phyloP scores from a whole-genome alignment of 2,329 filamentous ascomycete species.

The Fusarium buxicola region DNA sequence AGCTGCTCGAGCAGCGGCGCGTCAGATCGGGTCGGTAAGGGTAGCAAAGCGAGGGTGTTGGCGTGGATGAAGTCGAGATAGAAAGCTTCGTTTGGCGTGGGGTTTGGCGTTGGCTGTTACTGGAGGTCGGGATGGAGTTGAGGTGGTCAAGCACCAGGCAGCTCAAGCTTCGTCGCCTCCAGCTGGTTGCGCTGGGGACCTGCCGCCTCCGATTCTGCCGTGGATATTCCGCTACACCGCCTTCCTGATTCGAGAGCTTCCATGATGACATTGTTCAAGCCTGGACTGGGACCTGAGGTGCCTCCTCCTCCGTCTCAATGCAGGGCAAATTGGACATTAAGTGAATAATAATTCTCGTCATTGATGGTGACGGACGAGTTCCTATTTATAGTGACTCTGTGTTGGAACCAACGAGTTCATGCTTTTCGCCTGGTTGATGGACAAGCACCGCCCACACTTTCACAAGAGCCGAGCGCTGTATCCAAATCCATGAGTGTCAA shows the following conservation, averaged over 20 bases:
- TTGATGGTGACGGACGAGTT: neutral
- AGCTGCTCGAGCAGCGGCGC: slow-evolving; percentile 41
- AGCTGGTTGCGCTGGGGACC: slow-evolving; percentile 30
- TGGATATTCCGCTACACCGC: slow-evolving; percentile 43
- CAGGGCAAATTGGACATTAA: neutral
- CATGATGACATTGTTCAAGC: slow-evolving; percentile 22
- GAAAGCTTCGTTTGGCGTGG: slow-evolving; percentile 34
- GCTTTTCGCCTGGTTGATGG: neutral
- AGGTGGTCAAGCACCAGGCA: slow-evolving; percentile 48
- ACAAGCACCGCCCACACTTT: neutral
- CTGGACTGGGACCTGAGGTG: neutral
- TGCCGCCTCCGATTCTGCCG: slow-evolving; percentile 32
- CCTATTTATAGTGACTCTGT: too few relatives aligned
- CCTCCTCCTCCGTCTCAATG: neutral
- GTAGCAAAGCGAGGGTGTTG: slow-evolving; percentile 10
- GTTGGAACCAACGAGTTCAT: too few relatives aligned
- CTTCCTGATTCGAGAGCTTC: slow-evolving; percentile 31
- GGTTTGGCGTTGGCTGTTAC: slow-evolving; percentile 32
- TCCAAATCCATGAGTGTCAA: slow-evolving; percentile 8
- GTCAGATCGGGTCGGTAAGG: slow-evolving; percentile 17
- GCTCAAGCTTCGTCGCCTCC: slow-evolving; percentile 54
- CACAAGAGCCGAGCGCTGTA: neutral
- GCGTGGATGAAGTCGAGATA: slow-evolving; percentile 30
- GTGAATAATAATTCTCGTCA: neutral
- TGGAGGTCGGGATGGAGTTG: slow-evolving; percentile 39